Evolutionary conservation across 2,329 filamentous ascomycete genomes (phyloP), one percentile per base, ranked within the genome.

Genomic region (Talaromyces piceae): DNA sequence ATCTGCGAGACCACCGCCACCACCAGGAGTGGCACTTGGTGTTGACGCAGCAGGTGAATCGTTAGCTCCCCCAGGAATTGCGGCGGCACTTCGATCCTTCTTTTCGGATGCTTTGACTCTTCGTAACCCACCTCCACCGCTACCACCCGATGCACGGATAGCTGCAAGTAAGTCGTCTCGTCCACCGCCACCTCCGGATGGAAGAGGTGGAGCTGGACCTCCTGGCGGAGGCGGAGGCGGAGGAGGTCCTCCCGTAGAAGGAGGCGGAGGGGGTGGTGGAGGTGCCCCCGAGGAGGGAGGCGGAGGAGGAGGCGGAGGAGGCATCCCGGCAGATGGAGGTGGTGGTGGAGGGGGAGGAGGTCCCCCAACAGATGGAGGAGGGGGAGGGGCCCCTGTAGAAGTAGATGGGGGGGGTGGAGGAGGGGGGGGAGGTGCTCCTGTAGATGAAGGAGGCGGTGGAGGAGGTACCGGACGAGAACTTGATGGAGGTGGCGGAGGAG

Each of bases 1-100:
- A 72, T 86, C 88, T 20, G 89, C 88, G 78, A 96, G 81, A 30
- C 82, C 84, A 51, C 83, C 73, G 41, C 70, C 72, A 11, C 33
- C 33, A 5, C 33, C 39, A 51, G 68, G 68, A 41, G 80, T 78
- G 16, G 75, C 77, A 41, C 77, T 77, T 46, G 73, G 67, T 41
- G 77, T 67, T 22, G 78, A 78, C 43, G 79, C 71, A 7, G 80
- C 58, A 87, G 73, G 64, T 88, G 71, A 50, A 81, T 86, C 56
- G 75, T 74, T 59, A 79, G 83, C 53, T 70, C 69, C 44, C 63
- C 73, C 63, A 49, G 70, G 73, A 25, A 76, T 70, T 45, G 62
- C 50, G 7, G 73, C 74, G 37, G 59, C 64, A 55, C 72, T 75
- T 52, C 74, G 65, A 57, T 77, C 74, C 51, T 66, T 66, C 59